Conservation (phyloP, 2,329 filamentous ascomycete species). For the Fonsecaea monophora region DNA sequence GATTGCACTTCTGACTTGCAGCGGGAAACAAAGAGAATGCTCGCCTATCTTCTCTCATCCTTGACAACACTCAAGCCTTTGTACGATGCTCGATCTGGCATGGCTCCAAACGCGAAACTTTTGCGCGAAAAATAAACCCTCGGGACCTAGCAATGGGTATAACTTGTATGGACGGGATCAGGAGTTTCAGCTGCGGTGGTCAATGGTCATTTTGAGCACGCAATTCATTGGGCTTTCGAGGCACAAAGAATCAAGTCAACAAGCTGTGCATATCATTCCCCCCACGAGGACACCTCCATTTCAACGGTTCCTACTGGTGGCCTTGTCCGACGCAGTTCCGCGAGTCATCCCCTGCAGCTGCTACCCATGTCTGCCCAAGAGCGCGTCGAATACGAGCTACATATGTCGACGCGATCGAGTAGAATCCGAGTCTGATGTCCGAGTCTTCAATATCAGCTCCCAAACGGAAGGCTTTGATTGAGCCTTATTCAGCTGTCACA, state of each 20-base stretch:
- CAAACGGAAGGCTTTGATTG: neutral
- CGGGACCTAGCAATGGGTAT: slow-evolving; percentile 1
- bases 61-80: slow-evolving; percentile 11
- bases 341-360: neutral
- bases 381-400: neutral
- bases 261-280: neutral
- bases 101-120: slow-evolving; percentile 26
- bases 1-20: neutral
- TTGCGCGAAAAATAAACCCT: slow-evolving; percentile 9
- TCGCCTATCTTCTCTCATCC: slow-evolving; percentile 14
- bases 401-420: too few relatives aligned
- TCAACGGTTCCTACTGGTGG: neutral
- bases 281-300: neutral
- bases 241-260: neutral
- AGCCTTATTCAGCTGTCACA: slow-evolving; percentile 9
- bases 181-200: neutral
- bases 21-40: slow-evolving; percentile 4
- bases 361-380: neutral
- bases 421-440: neutral
- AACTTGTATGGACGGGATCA: neutral
- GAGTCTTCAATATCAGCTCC: neutral
- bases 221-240: slow-evolving; percentile 8
- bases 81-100: slow-evolving; percentile 27
- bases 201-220: slow-evolving; percentile 1
- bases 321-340: neutral